Evolutionary conservation across 2,329 filamentous ascomycete species (phyloP).

Genomic region (Blastomyces gilchristii): DNA sequence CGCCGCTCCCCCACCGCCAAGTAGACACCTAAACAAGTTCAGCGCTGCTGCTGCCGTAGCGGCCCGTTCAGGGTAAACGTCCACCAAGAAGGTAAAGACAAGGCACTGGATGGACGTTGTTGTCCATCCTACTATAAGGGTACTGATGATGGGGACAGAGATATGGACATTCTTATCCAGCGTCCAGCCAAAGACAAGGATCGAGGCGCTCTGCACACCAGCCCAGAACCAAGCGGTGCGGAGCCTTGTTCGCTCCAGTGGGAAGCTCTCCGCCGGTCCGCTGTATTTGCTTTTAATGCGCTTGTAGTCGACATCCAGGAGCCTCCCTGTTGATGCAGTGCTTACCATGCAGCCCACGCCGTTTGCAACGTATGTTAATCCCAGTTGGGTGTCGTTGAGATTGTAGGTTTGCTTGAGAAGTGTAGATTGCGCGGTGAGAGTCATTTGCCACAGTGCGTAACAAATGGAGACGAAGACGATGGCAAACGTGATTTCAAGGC

Average conservation of each 20-base stretch:
- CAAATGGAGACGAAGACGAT: slow-evolving; percentile 42
- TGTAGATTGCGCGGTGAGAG: slow-evolving; percentile 44
- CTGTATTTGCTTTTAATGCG: slow-evolving; percentile 29
- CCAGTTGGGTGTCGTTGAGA: slow-evolving; percentile 38
- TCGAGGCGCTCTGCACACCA: slow-evolving; percentile 37
- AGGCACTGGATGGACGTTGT: slow-evolving; percentile 39
- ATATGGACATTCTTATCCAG: slow-evolving; percentile 41
- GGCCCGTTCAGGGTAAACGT: slow-evolving; percentile 42
- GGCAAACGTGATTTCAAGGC: slow-evolving; percentile 36
- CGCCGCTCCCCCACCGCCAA: slow-evolving; percentile 43
- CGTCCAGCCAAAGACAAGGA: slow-evolving; percentile 46
- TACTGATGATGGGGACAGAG: slow-evolving; percentile 41
- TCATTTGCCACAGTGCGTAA: slow-evolving; percentile 48
- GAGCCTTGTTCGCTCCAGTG: slow-evolving; percentile 44
- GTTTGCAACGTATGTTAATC: slow-evolving; percentile 46
- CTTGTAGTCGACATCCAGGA: slow-evolving; percentile 45
- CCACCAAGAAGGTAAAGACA: slow-evolving; percentile 45
- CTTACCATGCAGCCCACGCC: slow-evolving; percentile 47
- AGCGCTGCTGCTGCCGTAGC: slow-evolving; percentile 45
- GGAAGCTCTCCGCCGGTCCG: slow-evolving; percentile 25
- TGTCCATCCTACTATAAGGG: slow-evolving; percentile 45
- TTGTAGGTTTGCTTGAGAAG: slow-evolving; percentile 39
- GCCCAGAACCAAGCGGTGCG: slow-evolving; percentile 40
- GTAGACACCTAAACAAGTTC: slow-evolving; percentile 44
- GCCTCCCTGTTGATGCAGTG: slow-evolving; percentile 42